Percentiles rank a stretch among this genome's conserved stretches.
Conservation (phyloP, 1,284 basidiomycete genomes). For the Tylopilus sp. region DNA sequence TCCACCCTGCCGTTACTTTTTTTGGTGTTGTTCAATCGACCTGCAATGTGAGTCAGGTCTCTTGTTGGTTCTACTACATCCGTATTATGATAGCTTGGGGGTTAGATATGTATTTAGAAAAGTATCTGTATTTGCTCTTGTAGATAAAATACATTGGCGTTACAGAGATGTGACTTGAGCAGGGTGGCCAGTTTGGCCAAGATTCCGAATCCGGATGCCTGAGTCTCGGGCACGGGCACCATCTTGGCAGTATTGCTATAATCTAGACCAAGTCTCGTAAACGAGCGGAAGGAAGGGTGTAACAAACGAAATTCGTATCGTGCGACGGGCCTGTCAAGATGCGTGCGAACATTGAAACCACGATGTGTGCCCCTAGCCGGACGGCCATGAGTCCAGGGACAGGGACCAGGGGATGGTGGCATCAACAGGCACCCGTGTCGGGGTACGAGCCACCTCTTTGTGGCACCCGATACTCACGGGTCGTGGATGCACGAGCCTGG, state of each 20-base stretch:
- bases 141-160: slow-evolving; percentile 37
- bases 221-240: background rate
- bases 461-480: slow-evolving; percentile 70
- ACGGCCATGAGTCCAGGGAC: background rate
- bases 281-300: background rate
- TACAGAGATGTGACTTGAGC: too few relatives aligned
- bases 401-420: background rate
- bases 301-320: slow-evolving; percentile 47
- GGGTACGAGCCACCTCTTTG: slow-evolving; percentile 69
- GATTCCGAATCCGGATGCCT: too few relatives aligned
- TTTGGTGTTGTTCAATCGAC: slow-evolving; percentile 17
- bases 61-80: slow-evolving; percentile 5
- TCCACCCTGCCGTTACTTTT: slow-evolving; percentile 9
- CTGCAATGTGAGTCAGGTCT: slow-evolving; percentile 4
- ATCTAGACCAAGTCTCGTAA: slow-evolving; percentile 48
- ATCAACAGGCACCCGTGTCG: slow-evolving; percentile 56
- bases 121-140: slow-evolving; percentile 40
- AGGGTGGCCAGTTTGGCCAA: too few relatives aligned
- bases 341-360: slow-evolving; percentile 57
- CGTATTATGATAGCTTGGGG: slow-evolving; percentile 10
- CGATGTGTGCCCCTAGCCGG: slow-evolving; percentile 54
- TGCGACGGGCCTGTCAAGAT: slow-evolving; percentile 60
- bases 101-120: slow-evolving; percentile 41
- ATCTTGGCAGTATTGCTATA: too few relatives aligned
- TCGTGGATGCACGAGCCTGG: slow-evolving; percentile 63